phyloP scores from a whole-genome alignment of 495 filamentous ascomycete genomes.

The Thozetella sp. region DNA sequence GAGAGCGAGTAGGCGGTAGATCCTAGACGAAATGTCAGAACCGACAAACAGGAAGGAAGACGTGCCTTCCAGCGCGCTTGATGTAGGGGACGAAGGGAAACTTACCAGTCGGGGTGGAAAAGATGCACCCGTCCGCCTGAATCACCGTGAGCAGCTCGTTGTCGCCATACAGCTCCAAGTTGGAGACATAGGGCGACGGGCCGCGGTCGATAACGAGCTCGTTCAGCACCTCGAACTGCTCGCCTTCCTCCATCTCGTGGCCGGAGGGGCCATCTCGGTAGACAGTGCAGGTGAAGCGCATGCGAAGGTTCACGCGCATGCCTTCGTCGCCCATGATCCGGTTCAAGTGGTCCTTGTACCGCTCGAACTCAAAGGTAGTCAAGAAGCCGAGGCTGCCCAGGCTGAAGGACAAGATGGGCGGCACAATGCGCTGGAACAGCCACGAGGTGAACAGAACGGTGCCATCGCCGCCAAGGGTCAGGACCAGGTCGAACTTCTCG shows the following conservation, averaged over 20 bases:
- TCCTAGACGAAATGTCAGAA: conserved; percentile 37
- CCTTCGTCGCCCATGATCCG: conserved; percentile 87
- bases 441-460: conserved; percentile 91
- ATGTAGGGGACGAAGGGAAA: neutral
- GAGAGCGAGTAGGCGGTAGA: conserved; percentile 96
- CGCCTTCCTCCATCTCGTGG: conserved; percentile 66
- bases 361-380: conserved; percentile 87
- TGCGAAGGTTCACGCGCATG: conserved; percentile 92
- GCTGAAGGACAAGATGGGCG: conserved; percentile 86
- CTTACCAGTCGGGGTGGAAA: conserved; percentile 89
- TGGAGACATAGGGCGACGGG: conserved; percentile 95
- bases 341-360: conserved; percentile 80
- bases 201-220: conserved; percentile 97
- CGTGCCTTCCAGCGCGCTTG: neutral
- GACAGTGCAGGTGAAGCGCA: conserved; percentile 97
- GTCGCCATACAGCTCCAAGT: conserved; percentile 91
- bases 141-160: conserved; percentile 91
- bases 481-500: conserved; percentile 89
- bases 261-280: conserved; percentile 60
- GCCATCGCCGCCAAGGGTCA: conserved; percentile 91
- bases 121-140: conserved; percentile 95
- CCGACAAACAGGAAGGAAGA: conserved; percentile 9
- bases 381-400: conserved; percentile 89
- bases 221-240: conserved; percentile 95
- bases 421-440: conserved; percentile 92